Percentiles rank a stretch among this genome's conserved stretches.
These are phyloP conservation scores for Pseudopediastrum boryanum DNA, from an alignment of 139 green algal species.

Conservation along the genomic window DNA sequence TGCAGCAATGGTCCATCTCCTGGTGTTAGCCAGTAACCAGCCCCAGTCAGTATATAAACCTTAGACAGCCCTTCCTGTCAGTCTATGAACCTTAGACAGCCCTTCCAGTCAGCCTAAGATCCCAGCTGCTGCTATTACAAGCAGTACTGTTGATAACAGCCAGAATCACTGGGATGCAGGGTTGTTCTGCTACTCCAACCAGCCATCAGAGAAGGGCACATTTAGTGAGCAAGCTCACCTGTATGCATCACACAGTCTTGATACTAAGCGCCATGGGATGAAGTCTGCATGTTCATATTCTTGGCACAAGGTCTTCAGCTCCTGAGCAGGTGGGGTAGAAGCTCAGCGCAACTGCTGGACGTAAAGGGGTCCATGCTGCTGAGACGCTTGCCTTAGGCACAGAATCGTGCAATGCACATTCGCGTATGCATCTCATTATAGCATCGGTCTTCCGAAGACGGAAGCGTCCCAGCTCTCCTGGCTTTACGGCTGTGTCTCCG, in stretches of 20 bases:
- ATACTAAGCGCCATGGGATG: slow-evolving; percentile 20
- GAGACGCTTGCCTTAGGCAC: no score
- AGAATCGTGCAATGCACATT: no score
- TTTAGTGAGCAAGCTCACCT: slow-evolving; percentile 14
- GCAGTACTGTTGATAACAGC: not conserved
- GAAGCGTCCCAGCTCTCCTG: not conserved
- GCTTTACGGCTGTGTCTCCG: not conserved
- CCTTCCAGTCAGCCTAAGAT: no score
- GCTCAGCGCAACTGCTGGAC: not conserved
- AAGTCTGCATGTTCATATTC: not conserved
- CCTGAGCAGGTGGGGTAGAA: not conserved
- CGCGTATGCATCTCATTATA: not conserved
- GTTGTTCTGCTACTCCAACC: not conserved
- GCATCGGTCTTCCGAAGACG: not conserved
- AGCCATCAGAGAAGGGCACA: not conserved
- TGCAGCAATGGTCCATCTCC: no score
- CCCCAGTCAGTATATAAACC: no score
- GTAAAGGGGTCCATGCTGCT: not conserved
- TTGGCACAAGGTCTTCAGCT: slow-evolving; percentile 19
- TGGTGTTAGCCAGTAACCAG: no score
- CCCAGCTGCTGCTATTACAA: not conserved
- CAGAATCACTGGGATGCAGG: not conserved
- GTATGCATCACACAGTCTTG: not conserved
- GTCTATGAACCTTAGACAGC: no score
- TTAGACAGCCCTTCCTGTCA: no score